These are phyloP conservation scores for Lojkania enalia DNA, from an alignment of 2,329 filamentous ascomycete genomes.

Conservation along the genomic window DNA sequence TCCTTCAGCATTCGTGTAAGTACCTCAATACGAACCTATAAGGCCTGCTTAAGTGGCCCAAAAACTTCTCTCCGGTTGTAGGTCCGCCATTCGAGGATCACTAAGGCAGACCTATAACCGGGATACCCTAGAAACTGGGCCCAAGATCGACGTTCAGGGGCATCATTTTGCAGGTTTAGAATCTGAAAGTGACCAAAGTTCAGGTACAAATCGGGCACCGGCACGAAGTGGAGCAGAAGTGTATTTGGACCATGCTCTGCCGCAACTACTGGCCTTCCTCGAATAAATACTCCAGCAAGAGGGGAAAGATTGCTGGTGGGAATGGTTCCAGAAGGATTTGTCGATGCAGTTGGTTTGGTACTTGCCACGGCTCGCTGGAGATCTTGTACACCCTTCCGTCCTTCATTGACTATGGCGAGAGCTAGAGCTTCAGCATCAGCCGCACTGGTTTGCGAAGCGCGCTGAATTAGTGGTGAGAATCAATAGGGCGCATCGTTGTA, in stretches of 20 bases:
- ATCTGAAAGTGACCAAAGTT: neutral
- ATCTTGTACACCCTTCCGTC: slow-evolving; percentile 1
- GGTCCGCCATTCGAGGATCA: neutral
- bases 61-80: neutral
- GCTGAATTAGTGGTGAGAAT: slow-evolving; percentile 1
- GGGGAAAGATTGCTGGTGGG: neutral
- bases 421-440: slow-evolving; percentile 4
- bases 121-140: neutral
- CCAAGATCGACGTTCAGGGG: neutral
- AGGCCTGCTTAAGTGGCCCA: neutral
- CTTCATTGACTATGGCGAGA: slow-evolving; percentile 2
- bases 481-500: neutral
- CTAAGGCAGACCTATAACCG: neutral
- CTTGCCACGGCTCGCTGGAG: neutral
- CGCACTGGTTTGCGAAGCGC: neutral
- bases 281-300: neutral
- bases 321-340: neutral
- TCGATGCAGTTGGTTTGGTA: neutral
- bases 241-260: too few species aligned
- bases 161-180: neutral
- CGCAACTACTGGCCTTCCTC: neutral
- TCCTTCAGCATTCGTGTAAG: neutral
- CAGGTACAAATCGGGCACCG: too few species aligned
- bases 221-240: too few species aligned
- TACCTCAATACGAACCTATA: neutral